Evolutionary conservation across 352 stramenopile genomes (phyloP), one percentile per base, ranked within the genome.

Genomic region (Phytophthora pistaciae): DNA sequence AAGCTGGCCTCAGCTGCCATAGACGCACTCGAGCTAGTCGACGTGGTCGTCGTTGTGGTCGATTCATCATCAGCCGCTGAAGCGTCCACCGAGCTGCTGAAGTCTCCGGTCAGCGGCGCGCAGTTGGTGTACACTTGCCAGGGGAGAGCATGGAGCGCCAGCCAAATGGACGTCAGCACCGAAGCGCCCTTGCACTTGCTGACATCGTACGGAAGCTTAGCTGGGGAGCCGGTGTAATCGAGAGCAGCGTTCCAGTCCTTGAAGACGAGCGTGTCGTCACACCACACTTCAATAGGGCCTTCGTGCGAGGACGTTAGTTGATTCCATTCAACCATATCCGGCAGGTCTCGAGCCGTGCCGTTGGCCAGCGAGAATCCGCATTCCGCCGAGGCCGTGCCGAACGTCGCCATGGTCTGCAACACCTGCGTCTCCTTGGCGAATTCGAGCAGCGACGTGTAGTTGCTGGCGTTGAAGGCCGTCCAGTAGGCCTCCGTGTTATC

Each of bases 211-310:
- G 50, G 42, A 13, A 63, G 21, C 38, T 59, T 54, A 27, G 65
- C 38, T 1, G 57, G 36, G 16, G 25, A 33, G 23, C 36, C 62
- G 10, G 57, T 66, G 60, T 78, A 75, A 44, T 78, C 68, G 23
- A 46, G 14, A 46, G 38, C 38, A 3, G 11, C 11, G 10, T 46
- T 6, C 38, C 72, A 71, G 72, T 80, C 74, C 33, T 79, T 59
- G 33, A 71, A 75, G 4, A 77, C 75, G 3, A 61, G 64, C 23
- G 61, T 75, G 53, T 79, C 70, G 64, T 82, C 72, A 49, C 75
- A 82, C 72, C 75, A 82, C 25, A 82, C 55, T 56, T 82, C 75
- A 25, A 72, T 80, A 4, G 75, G 75, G 10, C 75, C 75, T 60
- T 80, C 67, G 55, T 79, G 72, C 38, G 57, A 60, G 5, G 64